These are phyloP conservation scores for Sclerotinia minor DNA, from an alignment of 2,329 filamentous ascomycete species.

Conservation along the genomic window DNA sequence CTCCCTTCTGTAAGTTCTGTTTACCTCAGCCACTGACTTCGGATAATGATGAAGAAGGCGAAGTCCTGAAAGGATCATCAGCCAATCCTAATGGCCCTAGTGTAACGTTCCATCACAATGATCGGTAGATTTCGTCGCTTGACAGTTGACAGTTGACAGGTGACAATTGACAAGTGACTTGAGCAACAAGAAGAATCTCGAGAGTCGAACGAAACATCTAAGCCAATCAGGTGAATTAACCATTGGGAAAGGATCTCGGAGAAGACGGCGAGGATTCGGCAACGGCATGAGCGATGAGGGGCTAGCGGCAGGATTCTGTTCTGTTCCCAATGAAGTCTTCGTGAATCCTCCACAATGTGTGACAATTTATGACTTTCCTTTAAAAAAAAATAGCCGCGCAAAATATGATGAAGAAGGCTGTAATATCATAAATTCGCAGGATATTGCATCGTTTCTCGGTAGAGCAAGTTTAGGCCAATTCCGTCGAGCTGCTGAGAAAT, in stretches of 20 bases:
- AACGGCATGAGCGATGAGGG: conserved; percentile 7
- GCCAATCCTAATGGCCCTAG: conserved; percentile 10
- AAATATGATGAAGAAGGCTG: conserved; percentile 13
- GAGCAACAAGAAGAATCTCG: neutral
- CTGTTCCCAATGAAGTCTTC: neutral
- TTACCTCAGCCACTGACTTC: neutral
- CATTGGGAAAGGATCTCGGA: conserved; percentile 8
- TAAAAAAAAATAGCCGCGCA: conserved; percentile 16
- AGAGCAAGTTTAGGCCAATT: conserved; percentile 23
- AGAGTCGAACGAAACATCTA: neutral
- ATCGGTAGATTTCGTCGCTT: conserved; percentile 6
- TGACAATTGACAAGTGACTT: conserved; percentile 11
- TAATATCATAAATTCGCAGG: conserved; percentile 1
- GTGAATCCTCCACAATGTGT: neutral
- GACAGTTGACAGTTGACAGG: neutral
- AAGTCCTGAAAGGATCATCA: conserved; percentile 16
- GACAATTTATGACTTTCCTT: conserved; percentile 10
- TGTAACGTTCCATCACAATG: conserved; percentile 25
- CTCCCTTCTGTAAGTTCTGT: neutral
- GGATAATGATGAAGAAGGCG: conserved; percentile 13
- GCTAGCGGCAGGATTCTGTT: conserved; percentile 7
- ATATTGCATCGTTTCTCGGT: neutral
- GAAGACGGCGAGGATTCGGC: conserved; percentile 4
- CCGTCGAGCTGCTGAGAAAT: conserved; percentile 14
- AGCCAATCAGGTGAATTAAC: conserved; percentile 2